Conservation (phyloP, 495 filamentous ascomycete genomes). For the Hypoxylon perforatum region DNA sequence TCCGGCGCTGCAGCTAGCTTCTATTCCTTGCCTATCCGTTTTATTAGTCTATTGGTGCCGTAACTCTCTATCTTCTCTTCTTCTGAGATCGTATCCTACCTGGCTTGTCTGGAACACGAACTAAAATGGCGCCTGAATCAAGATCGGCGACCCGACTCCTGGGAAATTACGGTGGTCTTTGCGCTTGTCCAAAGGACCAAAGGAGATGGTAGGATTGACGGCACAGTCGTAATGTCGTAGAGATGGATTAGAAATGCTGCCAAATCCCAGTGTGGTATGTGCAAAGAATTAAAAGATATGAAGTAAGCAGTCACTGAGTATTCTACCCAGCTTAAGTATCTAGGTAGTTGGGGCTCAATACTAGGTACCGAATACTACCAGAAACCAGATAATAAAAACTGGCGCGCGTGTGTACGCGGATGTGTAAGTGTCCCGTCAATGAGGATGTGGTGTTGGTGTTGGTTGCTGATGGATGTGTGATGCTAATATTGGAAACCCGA, state of each 20-base stretch:
- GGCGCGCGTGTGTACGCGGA: not conserved
- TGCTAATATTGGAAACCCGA: constrained; percentile 37
- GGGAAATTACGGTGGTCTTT: constrained; percentile 30
- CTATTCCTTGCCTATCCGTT: no score
- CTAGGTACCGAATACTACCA: no score
- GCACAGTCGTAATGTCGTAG: constrained; percentile 25
- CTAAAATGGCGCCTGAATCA: constrained; percentile 30
- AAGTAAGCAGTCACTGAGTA: constrained; percentile 2
- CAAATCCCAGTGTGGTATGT: constrained; percentile 23
- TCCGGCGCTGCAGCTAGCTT: no score
- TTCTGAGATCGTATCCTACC: constrained; percentile 28
- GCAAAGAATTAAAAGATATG: not conserved
- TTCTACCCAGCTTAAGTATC: not conserved
- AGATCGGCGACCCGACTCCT: constrained; percentile 26
- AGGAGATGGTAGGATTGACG: constrained; percentile 30
- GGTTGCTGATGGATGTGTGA: constrained; percentile 1
- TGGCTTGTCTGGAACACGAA: constrained; percentile 24
- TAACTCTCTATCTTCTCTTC: not conserved
- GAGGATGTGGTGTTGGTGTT: constrained; percentile 7
- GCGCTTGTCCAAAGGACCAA: constrained; percentile 6
- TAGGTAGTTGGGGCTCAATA: not conserved
- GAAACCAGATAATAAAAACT: not conserved
- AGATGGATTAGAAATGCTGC: constrained; percentile 24
- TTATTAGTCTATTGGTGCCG: constrained; percentile 9
- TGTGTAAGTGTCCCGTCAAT: no score